Evolutionary conservation across 169 alveolate species (phyloP), one percentile per base, ranked within the genome.

Genomic region (Eimeria praecox): DNA sequence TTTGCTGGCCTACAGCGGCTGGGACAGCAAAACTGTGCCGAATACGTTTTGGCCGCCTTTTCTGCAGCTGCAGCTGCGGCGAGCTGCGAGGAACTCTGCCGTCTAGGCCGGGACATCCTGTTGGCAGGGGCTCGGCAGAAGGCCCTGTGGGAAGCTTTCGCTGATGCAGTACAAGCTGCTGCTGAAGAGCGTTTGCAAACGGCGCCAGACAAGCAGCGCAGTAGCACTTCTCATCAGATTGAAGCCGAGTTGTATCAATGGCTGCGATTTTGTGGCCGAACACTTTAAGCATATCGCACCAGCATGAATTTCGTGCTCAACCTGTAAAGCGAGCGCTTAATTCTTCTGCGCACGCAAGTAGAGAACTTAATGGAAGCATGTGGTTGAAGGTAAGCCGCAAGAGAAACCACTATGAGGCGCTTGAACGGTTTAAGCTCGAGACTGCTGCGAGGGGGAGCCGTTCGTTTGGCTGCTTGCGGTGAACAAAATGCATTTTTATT

Each of bases 181-280:
- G 64, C 66, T 20, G 66, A 59, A 27, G 59, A 86, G 44, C 93
- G 30, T 40, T 62, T 12, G 93, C 93, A 86, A 30, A 35, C 69
- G 30, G 10, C 20, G n/a, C 59, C 56, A 2, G n/a, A 46, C 24
- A 30, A 38, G 14, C 82, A 86, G 82, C 77, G 40, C n/a, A 46
- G 82, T 82, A 86, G 42, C 59, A 10, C 46, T 44, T 35, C 42
- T 22, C 80, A 86, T 4, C 62, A 20, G 42, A 22, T 62, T 30
- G 93, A 38, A 22, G 80, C 80, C 22, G 93, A 59, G 71, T 20
- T 86, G 14, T 5, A 10, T 56, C 93, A 62, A 44, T 86, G 78
- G 82, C 80, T 86, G 82, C 93, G 80, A 69, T 86, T 86, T 86
- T 86, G 82, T 62, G 93, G 93, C 64, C 93, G 93, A 8, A 42